phyloP scores from a whole-genome alignment of 176 grass and related monocot species.

The Triticum turgidum region DNA sequence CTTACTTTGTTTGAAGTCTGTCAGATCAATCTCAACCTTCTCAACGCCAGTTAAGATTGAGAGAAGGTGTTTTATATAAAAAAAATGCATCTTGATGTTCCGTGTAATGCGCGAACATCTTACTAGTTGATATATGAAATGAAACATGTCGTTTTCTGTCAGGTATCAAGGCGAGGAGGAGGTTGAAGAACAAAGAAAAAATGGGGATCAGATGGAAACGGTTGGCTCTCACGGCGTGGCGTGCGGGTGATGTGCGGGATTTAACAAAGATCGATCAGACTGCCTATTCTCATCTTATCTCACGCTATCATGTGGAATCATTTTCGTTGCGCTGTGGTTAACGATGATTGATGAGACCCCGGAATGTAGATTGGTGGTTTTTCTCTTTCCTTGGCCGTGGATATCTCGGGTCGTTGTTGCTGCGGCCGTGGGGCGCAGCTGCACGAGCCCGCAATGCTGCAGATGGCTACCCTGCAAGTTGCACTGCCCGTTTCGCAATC shows the following conservation, averaged over 20 bases:
- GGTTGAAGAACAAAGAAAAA: too few species aligned
- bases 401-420: neutral
- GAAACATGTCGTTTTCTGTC: neutral
- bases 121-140: neutral
- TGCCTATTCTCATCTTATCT: neutral
- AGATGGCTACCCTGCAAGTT: neutral
- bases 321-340: neutral
- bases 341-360: neutral
- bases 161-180: neutral
- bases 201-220: neutral
- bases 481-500: neutral
- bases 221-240: constrained; percentile 21
- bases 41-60: too few species aligned
- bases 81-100: too few species aligned
- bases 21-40: too few species aligned
- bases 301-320: neutral
- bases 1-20: too few species aligned
- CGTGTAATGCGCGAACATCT: too few species aligned
- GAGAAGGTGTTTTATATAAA: too few species aligned
- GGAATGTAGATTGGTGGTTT: neutral
- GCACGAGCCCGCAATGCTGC: neutral
- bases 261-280: constrained; percentile 32
- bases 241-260: constrained; percentile 4
- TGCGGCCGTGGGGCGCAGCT: neutral
- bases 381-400: neutral